A percentile compares a stretch with the other conserved stretches of the same genome.
Conservation (phyloP, 805 yeast genomes). For the Naumovozyma dairenensis region DNA sequence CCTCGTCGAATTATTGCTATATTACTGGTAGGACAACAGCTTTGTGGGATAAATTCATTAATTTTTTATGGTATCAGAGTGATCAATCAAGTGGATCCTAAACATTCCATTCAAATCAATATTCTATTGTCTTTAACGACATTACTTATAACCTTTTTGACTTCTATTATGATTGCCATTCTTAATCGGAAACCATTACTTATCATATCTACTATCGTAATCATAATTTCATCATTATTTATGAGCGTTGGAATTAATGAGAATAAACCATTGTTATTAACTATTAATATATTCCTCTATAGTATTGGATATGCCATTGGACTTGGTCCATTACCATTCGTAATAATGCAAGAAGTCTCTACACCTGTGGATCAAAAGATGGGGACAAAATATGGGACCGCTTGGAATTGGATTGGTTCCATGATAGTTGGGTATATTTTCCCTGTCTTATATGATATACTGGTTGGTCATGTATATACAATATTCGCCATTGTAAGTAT, state of each 20-base stretch:
- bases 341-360: slow-evolving; percentile 72
- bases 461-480: slow-evolving; percentile 69
- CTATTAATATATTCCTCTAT: slow-evolving; percentile 54
- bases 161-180: slow-evolving; percentile 62
- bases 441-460: slow-evolving; percentile 49
- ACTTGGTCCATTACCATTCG: slow-evolving; percentile 84
- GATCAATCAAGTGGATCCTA: slow-evolving; percentile 54
- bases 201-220: slow-evolving; percentile 46
- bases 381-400: slow-evolving; percentile 83
- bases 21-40: slow-evolving; percentile 70
- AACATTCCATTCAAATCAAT: slow-evolving; percentile 56
- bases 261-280: slow-evolving; percentile 39
- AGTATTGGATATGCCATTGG: slow-evolving; percentile 80
- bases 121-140: slow-evolving; percentile 63
- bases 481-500: slow-evolving; percentile 52
- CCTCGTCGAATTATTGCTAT: slow-evolving; percentile 56
- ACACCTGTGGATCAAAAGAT: slow-evolving; percentile 65
- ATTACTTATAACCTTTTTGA: slow-evolving; percentile 54
- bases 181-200: slow-evolving; percentile 65
- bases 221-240: slow-evolving; percentile 52
- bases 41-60: slow-evolving; percentile 81
- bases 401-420: slow-evolving; percentile 79
- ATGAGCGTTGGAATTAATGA: slow-evolving; percentile 54
- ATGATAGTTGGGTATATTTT: slow-evolving; percentile 67
- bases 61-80: slow-evolving; percentile 82